A percentile compares a stretch with the other conserved stretches of the same genome.
These are phyloP conservation scores for Hypoxylon lenormandii DNA, from an alignment of 495 filamentous ascomycete genomes.

Conservation along the genomic window DNA sequence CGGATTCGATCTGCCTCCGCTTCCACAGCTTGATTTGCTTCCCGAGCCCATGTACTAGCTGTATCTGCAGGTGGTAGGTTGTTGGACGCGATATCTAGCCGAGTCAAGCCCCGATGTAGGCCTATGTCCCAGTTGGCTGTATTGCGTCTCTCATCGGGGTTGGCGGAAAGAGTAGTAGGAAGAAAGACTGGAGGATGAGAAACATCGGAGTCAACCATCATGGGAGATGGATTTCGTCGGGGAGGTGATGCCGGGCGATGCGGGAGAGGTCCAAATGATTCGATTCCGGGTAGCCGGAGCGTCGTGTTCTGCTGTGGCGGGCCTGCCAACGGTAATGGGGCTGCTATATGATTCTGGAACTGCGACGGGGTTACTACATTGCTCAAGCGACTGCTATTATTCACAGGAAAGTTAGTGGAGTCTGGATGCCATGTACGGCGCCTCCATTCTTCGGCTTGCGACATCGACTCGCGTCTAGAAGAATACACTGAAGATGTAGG, in stretches of 20 bases:
- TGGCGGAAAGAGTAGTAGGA: constrained; percentile 60
- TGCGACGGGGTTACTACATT: constrained; percentile 69
- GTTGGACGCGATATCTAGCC: constrained; percentile 75
- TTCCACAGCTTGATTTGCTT: constrained; percentile 63
- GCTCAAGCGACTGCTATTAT: constrained; percentile 57
- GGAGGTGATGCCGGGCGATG: constrained; percentile 69
- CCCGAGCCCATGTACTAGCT: constrained; percentile 62
- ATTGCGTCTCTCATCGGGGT: constrained; percentile 69
- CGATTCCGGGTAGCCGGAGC: constrained; percentile 84
- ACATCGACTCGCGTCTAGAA: constrained; percentile 70
- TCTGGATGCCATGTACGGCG: constrained; percentile 91
- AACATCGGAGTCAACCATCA: constrained; percentile 70
- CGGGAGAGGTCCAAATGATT: constrained; percentile 83
- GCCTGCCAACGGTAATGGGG: constrained; percentile 65
- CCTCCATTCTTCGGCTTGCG: constrained; percentile 76
- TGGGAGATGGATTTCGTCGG: constrained; percentile 72
- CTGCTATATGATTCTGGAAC: constrained; percentile 66
- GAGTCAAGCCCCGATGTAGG: constrained; percentile 77
- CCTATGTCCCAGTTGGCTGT: constrained; percentile 80
- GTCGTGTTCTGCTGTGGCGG: constrained; percentile 49
- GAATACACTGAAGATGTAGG: constrained; percentile 77
- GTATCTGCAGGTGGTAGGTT: constrained; percentile 68
- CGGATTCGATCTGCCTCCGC: constrained; percentile 60
- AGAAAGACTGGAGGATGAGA: constrained; percentile 57
- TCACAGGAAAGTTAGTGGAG: constrained; percentile 64